Base-by-base conservation (phyloP, 2,329 filamentous ascomycete genomes). In the Hypomyces rosellus region DNA sequence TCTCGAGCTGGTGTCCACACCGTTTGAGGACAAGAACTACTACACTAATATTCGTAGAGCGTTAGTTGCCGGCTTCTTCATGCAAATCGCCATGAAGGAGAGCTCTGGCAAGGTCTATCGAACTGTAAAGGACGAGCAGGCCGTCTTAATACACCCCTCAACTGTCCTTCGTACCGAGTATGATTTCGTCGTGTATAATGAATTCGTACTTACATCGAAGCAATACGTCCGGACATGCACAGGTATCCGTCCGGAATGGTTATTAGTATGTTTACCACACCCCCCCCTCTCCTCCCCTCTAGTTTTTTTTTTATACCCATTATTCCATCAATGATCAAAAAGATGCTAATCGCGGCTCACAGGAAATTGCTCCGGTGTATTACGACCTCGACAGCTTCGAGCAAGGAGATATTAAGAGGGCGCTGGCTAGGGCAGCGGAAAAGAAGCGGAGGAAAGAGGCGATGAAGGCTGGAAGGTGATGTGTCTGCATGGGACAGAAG, bases 151-250 rank as follows among this genome's bases (percentile, higher is more conserved):
- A 53, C 93, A 99, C 71, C 93, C 93, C 2, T 93, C 88, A 57
- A 96, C 91, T 1, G 91, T 96, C 33, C 77, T 99, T 18, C 81
- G 84, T 46, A 85, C 89, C 52, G 91, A 96, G 52, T 89, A 85
- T 59, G 93, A 99, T 59, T 99, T 93, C 93, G 89, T 99, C 22
- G 74, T 99, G 22, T 99, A 99, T 72, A 96, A 97, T 63, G 95
- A 99, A 66, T 99, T 97, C 64, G 93, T 99, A 12, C 81, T 99
- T 50, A 99, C 93, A 1, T 93, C 88, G 48, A 96, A 99, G 80
- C 95, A 97, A 73, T 99, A 96, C 68, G 92, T 99, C 61, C 82
- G 95, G 51, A 96, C 89, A 0, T 89, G 96, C 44, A 97, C 91
- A 12, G 84, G 88, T 30, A 86, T 99, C 49, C 87, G 88, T 66